phyloP scores from a whole-genome alignment of 106 monocot genomes.

The Phalaenopsis aphrodite region DNA sequence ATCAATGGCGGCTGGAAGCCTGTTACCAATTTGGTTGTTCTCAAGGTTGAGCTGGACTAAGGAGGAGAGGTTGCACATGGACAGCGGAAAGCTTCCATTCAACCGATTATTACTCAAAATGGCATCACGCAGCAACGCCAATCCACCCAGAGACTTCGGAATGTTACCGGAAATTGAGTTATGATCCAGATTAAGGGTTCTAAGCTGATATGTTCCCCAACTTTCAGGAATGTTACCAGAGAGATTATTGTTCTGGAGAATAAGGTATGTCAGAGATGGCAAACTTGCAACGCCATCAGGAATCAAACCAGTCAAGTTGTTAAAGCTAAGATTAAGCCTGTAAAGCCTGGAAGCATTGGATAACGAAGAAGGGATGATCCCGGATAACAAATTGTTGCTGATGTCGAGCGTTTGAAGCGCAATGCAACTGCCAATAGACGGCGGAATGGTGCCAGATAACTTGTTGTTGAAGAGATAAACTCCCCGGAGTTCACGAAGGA shows the following conservation, averaged over 20 bases:
- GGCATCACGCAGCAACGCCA: slow-evolving; percentile 28
- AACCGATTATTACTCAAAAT: slow-evolving; percentile 44
- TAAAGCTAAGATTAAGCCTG: slow-evolving; percentile 64
- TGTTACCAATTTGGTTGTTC: slow-evolving; percentile 16
- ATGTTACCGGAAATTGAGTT: slow-evolving; percentile 42
- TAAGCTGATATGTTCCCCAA: slow-evolving; percentile 24
- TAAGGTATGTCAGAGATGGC: slow-evolving; percentile 19
- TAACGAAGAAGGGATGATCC: slow-evolving; percentile 37
- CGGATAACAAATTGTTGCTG: slow-evolving; percentile 54
- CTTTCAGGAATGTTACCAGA: slow-evolving; percentile 42
- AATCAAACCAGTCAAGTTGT: slow-evolving; percentile 65
- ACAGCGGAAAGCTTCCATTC: slow-evolving; percentile 38
- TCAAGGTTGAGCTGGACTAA: slow-evolving; percentile 22
- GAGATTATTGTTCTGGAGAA: slow-evolving; percentile 31
- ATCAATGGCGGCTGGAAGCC: slow-evolving; percentile 35
- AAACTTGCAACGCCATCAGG: slow-evolving; percentile 24
- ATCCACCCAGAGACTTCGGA: slow-evolving; percentile 29
- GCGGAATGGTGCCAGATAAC: slow-evolving; percentile 55
- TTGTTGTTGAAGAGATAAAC: slow-evolving; percentile 81
- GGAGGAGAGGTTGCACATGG: slow-evolving; percentile 30
- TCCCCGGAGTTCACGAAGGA: slow-evolving; percentile 60
- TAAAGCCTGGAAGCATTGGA: slow-evolving; percentile 44
- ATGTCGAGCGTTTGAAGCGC: slow-evolving; percentile 53
- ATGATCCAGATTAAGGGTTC: slow-evolving; percentile 34
- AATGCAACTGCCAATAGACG: slow-evolving; percentile 40